Evolutionary conservation across 176 grass and related monocot species (phyloP).

Genomic region (Cenchrus purpureus): DNA sequence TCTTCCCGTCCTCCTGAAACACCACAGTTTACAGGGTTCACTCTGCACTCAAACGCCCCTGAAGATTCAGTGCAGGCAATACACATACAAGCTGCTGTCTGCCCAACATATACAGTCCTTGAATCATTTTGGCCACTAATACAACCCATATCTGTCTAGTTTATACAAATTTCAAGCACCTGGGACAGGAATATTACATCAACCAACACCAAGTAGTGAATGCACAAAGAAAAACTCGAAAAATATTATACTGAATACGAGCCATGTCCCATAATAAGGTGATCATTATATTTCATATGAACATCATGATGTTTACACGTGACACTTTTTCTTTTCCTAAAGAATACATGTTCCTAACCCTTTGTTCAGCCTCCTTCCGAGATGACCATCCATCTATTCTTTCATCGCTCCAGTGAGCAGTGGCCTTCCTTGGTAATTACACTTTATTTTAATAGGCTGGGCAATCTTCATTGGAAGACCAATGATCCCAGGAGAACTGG

Average conservation of each 20-base stretch:
- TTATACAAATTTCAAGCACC: background rate
- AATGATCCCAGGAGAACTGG: conserved; percentile 55
- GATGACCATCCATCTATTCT: conserved; percentile 36
- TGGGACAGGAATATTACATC: background rate
- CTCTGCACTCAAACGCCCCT: background rate
- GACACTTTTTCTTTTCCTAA: conserved; percentile 39
- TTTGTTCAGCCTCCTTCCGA: conserved; percentile 32
- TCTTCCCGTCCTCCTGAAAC: background rate
- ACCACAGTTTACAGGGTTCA: background rate
- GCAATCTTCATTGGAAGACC: conserved; percentile 55
- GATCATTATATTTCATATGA: conserved; percentile 50
- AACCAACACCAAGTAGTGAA: background rate
- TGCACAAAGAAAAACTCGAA: background rate
- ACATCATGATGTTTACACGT: conserved; percentile 48
- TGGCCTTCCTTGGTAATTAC: conserved; percentile 47
- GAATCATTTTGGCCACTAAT: background rate
- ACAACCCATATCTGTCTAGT: background rate
- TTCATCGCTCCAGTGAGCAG: conserved; percentile 29
- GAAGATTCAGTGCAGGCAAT: background rate
- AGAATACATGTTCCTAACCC: conserved; percentile 50
- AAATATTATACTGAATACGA: conserved; percentile 6
- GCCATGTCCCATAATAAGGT: conserved; percentile 10
- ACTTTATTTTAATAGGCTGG: conserved; percentile 53
- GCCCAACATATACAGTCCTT: background rate
- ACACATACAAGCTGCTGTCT: background rate